Evolutionary conservation across 208 protist genomes (phyloP).

Genomic region (Porcisia hertigi): DNA sequence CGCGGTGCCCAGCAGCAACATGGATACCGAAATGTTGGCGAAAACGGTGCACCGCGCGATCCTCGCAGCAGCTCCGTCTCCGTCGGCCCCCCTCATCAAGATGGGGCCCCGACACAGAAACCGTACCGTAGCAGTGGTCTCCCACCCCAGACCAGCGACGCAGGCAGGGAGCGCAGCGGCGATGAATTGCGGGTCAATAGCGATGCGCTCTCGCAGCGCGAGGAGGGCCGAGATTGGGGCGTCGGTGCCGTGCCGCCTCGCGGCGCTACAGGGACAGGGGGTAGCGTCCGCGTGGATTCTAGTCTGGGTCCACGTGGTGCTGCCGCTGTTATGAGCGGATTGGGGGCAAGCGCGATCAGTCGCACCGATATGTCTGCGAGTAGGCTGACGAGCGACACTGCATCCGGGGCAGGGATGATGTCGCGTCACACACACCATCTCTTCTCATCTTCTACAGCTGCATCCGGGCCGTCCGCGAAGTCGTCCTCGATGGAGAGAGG

Average conservation of each 20-base stretch:
- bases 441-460: constrained; percentile 4
- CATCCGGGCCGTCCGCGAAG: neutral
- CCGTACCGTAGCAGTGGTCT: constrained; percentile 29
- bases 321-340: neutral
- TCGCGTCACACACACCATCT: constrained; percentile 24
- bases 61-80: constrained; percentile 10
- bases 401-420: constrained; percentile 2
- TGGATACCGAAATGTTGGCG: constrained; percentile 13
- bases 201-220: constrained; percentile 21
- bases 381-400: constrained; percentile 3
- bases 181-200: constrained; percentile 16
- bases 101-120: constrained; percentile 13
- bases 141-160: constrained; percentile 5
- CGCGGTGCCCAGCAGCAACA: constrained; percentile 22
- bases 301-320: neutral
- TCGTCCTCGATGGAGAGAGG: constrained; percentile 8
- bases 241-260: constrained; percentile 3
- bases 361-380: constrained; percentile 5
- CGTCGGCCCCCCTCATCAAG: constrained; percentile 9
- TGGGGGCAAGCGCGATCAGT: constrained; percentile 5
- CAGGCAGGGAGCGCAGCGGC: constrained; percentile 21
- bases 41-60: constrained; percentile 15
- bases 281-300: constrained; percentile 3
- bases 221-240: constrained; percentile 28
- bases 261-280: neutral